Evolutionary conservation across 2,329 filamentous ascomycete species (phyloP), one percentile per base, ranked within the genome.

Genomic region (Apiospora hydei): DNA sequence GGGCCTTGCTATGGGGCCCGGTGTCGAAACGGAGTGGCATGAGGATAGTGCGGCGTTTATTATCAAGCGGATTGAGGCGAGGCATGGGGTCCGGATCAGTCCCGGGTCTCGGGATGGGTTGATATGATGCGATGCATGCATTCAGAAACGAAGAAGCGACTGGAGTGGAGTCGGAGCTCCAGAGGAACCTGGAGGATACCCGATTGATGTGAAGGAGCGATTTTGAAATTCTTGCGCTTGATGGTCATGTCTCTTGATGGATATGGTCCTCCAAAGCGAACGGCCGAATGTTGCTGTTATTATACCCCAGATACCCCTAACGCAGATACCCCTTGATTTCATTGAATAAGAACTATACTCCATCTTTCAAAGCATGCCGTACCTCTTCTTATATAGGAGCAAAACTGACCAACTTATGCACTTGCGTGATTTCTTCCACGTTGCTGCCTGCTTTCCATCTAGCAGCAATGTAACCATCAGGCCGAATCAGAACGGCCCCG

Each of bases 31-130:
- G 30, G 38, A 69, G 30, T 41, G 34, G 68, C 47, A 51, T 30
- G 68, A 69, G 14, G 68, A 51, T 3, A 57, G 47, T 30, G 68
- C 68, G 10, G 68, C 38, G 16, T 69, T 57, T 38, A 41, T 69
- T 21, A 69, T 69, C 4, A 26, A 26, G 30, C 47, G 68, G 21
- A 69, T 69, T 11, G 68, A 53, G 68, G 38, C n/a, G 11, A 34
- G 47, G 30, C 67, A 49, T 24, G 67, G 67, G 4, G 44, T 30
- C 67, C 26, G 5, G 67, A 49, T 34, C 11, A 26, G 34, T 34
- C 16, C 67, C 16, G 47, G 67, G 18, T 47, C 67, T 14, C 41
- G 43, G 3, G 44, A 26, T 16, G 76, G 34, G 67, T n/a, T 46
- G 44, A 49, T 69, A n/a, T 69, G 44, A 69, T 10, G 3, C 41